Base-by-base conservation (phyloP, 176 grass and related monocot species). In the Oryza glaberrima region DNA sequence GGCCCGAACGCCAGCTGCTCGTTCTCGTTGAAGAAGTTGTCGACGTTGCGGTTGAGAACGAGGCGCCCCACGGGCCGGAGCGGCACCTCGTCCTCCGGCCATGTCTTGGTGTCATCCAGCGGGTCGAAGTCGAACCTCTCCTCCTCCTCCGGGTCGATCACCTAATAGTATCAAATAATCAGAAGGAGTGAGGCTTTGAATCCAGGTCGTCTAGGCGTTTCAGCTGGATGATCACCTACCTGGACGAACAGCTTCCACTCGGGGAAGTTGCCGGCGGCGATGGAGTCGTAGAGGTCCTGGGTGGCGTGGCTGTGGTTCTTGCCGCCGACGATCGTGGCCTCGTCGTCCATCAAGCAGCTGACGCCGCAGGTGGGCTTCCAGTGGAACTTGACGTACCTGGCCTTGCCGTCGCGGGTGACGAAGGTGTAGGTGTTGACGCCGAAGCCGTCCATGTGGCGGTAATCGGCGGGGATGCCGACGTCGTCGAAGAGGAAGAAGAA, bases 401-500 rank as follows among this genome's bases (percentile, higher is more conserved):
- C 3, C 68, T 92, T 97, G 0, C 90, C 92, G 5, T 70, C 77
- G 49, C 82, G 86, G 84, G 82, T 77, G 61, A 97, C 82, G 82
- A 97, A 94, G 52, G 92, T 92, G 92, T 97, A 97, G 17, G 95
- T 92, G 88, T 97, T 97, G 41, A 97, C 95, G 6, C 95, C 92
- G 67, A 97, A 97, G 0, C 95, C 95, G 0, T 97, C 86, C 95
- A 97, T 97, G 88, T 97, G 95, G 32, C 95, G 85, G 88, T 97
- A 97, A 75, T 97, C 81, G 0, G 88, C 36, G 1, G 95, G 95
- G 10, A 97, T 87, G 11, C 95, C 95, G 22, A 97, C 92, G 70
- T 97, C 95, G 35, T 97, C 95, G 83, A 94, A 97, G 75, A 97
- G 92, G 90, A 97, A 97, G 92, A 92, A 94, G 92, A 97, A 97